Conservation (phyloP, 352 stramenopile genomes). For the Phytophthora ohioensis region DNA sequence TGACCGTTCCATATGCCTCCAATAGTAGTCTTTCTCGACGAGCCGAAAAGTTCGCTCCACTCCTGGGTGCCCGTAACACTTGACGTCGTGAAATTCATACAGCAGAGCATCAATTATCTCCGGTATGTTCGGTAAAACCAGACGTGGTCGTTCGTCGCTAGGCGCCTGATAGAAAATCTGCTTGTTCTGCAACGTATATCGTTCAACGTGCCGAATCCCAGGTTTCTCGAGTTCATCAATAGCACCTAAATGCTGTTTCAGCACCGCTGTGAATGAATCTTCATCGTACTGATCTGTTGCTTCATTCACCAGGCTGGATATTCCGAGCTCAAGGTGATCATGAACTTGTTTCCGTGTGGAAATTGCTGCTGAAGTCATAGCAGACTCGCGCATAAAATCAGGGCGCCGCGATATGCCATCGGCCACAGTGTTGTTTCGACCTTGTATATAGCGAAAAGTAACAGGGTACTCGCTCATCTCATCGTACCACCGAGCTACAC, state of each 20-base stretch:
- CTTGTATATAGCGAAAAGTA: conserved; percentile 15
- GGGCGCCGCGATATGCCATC: conserved; percentile 21
- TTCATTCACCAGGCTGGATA: background rate
- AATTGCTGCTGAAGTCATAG: too few species aligned
- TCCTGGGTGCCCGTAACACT: conserved; percentile 17
- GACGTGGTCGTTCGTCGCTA: conserved; percentile 3
- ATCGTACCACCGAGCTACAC: conserved; percentile 14
- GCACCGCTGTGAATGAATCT: background rate
- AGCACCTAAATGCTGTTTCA: too few species aligned
- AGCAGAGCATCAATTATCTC: conserved; percentile 19
- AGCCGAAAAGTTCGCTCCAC: background rate
- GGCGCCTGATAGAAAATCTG: conserved; percentile 10
- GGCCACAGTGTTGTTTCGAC: conserved; percentile 6
- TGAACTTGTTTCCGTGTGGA: background rate
- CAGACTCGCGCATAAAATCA: conserved; percentile 3
- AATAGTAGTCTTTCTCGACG: conserved; percentile 3
- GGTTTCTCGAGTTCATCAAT: too few species aligned
- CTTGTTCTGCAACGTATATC: background rate
- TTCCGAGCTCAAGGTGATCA: background rate
- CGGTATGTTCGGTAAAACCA: conserved; percentile 18
- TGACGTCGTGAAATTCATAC: conserved; percentile 25
- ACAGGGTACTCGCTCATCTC: conserved; percentile 21
- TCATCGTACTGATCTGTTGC: background rate
- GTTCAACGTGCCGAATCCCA: background rate
- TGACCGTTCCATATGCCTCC: conserved; percentile 1